Evolutionary conservation across 345 rosid species (phyloP).

Genomic region (Ceriops zippeliana): DNA sequence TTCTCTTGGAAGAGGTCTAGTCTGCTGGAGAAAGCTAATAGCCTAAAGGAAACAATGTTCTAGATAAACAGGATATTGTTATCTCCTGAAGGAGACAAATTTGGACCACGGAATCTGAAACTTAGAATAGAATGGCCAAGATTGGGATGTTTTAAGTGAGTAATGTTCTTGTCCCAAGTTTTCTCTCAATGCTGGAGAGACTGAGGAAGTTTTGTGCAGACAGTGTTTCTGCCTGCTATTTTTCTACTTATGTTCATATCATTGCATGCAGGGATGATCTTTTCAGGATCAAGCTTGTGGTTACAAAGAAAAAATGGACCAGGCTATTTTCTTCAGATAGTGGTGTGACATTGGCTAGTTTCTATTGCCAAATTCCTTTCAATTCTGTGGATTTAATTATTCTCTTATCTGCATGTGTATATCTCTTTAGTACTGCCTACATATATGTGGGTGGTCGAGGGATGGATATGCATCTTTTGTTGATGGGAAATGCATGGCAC

Average conservation of each 20-base stretch:
- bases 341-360: slow-evolving; percentile 16
- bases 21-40: too few relatives aligned
- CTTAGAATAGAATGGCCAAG: too few relatives aligned
- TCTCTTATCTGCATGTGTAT: neutral
- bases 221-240: neutral
- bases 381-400: neutral
- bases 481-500: neutral
- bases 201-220: neutral
- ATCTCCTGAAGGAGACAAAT: too few relatives aligned
- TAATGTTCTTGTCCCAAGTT: too few relatives aligned
- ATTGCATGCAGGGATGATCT: slow-evolving; percentile 30
- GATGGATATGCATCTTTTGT: neutral
- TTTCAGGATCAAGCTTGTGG: slow-evolving; percentile 27
- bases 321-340: slow-evolving; percentile 16
- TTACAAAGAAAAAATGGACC: slow-evolving; percentile 34
- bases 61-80: too few relatives aligned
- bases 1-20: too few relatives aligned
- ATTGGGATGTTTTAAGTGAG: too few relatives aligned
- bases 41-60: too few relatives aligned
- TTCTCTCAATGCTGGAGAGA: neutral
- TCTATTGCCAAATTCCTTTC: neutral
- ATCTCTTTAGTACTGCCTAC: neutral
- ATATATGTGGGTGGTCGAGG: neutral
- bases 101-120: too few relatives aligned
- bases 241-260: neutral